phyloP scores from a whole-genome alignment of 768 basidiomycete species.

The Strobilomyces echinocephalus region DNA sequence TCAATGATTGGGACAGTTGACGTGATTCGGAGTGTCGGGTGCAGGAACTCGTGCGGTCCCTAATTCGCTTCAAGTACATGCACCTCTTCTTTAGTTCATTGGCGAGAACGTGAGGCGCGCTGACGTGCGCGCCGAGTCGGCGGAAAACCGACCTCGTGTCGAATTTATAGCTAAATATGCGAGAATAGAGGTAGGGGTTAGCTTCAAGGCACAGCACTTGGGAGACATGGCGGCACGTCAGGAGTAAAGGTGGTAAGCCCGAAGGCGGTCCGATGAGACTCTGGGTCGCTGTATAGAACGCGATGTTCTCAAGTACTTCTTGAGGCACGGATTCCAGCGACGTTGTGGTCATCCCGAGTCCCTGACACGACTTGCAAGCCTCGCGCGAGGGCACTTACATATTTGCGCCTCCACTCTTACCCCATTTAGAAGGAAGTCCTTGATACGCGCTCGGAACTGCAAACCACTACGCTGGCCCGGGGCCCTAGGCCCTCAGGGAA shows the following conservation, averaged over 20 bases:
- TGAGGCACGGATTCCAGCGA: slow-evolving; percentile 55
- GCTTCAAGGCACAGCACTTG: slow-evolving; percentile 43
- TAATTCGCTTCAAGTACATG: slow-evolving; percentile 52
- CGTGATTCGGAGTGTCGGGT: slow-evolving; percentile 18
- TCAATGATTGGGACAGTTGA: slow-evolving; percentile 12
- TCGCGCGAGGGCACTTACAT: too few relatives aligned
- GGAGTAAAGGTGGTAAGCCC: slow-evolving; percentile 51
- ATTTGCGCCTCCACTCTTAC: neutral
- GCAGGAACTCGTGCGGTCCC: slow-evolving; percentile 29
- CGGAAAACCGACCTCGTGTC: slow-evolving; percentile 49
- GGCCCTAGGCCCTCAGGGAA: neutral
- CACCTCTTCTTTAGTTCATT: slow-evolving; percentile 65
- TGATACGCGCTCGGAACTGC: slow-evolving; percentile 1
- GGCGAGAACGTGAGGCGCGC: slow-evolving; percentile 45
- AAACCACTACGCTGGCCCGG: neutral
- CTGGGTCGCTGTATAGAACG: slow-evolving; percentile 55
- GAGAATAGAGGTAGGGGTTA: slow-evolving; percentile 70
- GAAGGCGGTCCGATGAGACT: slow-evolving; percentile 57
- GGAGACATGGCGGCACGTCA: slow-evolving; percentile 45
- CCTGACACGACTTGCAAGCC: neutral
- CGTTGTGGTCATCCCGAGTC: slow-evolving; percentile 12
- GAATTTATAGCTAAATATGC: slow-evolving; percentile 65
- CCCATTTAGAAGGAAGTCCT: slow-evolving; percentile 4
- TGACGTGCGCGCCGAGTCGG: slow-evolving; percentile 42
- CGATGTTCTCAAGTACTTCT: slow-evolving; percentile 78